A percentile compares a stretch with the other conserved stretches of the same genome.
These are phyloP conservation scores for Sporothrix variecibatus DNA, from an alignment of 2,329 filamentous ascomycete genomes.

Conservation along the genomic window DNA sequence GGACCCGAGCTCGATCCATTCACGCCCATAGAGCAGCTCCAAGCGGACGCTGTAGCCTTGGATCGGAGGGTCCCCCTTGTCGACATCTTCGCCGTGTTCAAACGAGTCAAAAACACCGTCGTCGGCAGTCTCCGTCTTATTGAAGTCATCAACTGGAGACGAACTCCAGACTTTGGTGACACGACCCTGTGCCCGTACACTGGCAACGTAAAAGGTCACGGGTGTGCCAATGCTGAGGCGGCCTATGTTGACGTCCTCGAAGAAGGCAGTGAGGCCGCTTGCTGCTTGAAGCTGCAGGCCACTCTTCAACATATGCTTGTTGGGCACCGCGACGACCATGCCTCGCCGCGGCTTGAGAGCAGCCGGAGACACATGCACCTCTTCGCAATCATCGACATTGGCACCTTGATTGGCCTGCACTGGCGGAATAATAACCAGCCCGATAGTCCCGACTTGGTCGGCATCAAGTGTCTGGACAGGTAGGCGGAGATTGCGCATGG, in stretches of 20 bases:
- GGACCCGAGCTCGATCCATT: slow-evolving; percentile 73
- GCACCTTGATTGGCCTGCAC: slow-evolving; percentile 19
- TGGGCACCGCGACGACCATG: slow-evolving; percentile 74
- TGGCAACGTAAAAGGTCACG: slow-evolving; percentile 84
- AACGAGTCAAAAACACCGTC: slow-evolving; percentile 60
- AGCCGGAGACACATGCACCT: slow-evolving; percentile 24
- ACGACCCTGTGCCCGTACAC: slow-evolving; percentile 78
- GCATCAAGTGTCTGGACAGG: slow-evolving; percentile 74
- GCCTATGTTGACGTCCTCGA: slow-evolving; percentile 63
- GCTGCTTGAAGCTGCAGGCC: slow-evolving; percentile 63
- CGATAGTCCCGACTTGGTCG: slow-evolving; percentile 88
- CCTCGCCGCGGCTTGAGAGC: slow-evolving; percentile 66
- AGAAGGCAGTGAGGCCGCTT: slow-evolving; percentile 70
- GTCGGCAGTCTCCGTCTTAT: slow-evolving; percentile 32
- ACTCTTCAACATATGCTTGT: slow-evolving; percentile 58
- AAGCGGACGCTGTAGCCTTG: slow-evolving; percentile 60
- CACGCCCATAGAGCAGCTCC: slow-evolving; percentile 67
- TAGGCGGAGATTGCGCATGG: slow-evolving; percentile 82
- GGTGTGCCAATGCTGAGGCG: slow-evolving; percentile 66
- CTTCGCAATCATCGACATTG: background rate
- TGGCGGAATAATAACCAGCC: slow-evolving; percentile 63
- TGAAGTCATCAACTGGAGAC: slow-evolving; percentile 32
- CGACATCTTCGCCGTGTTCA: slow-evolving; percentile 43
- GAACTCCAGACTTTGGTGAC: slow-evolving; percentile 47
- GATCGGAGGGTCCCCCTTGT: slow-evolving; percentile 33